Base-by-base conservation (phyloP, 192 early-diverging fungal species). In the Diversispora epigaea region DNA sequence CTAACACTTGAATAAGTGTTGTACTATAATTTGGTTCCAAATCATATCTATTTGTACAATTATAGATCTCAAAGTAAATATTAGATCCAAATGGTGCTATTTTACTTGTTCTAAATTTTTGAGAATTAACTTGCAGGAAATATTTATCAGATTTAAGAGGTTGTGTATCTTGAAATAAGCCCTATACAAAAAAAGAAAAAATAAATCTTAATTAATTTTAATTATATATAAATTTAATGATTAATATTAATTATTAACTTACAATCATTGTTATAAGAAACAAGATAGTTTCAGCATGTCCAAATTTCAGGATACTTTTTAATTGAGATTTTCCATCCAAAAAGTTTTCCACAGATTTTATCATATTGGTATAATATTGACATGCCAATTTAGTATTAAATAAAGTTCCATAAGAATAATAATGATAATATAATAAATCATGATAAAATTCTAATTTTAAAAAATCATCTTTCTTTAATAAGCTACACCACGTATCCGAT, bases 351-450 rank as follows among this genome's bases (percentile, higher is more conserved):
- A 72, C 55, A 43, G 8, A 11, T 10, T 72, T 32, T 46, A 72
- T 25, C 11, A 72, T 10, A 44, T 43, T 43, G 22, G 32, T 72
- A 12, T 60, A 21, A 21, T 60, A 60, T 60, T 8, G 19, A 72
- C 71, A 72, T 21, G 56, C 71, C n/a, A 72, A 49, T 60, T 45
- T 32, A 5, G 6, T 9, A 72, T 72, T 72, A 19, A 72, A 44
- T 32, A 17, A 3, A 72, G 44, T 60, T 15, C 71, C 71, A 60
- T 72, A 72, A 45, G 55, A 60, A 72, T 44, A 72, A 11, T 3
- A 39, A 60, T 60, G 60, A 72, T 72, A 72, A 21, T n/a, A n/a
- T n/a, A n/a, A n/a, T 21, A 72, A 44, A 72, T 72, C 71, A 56
- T n/a, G 10, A 19, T 25, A 72, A 72, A 60, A 72, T 45, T 72